Evolutionary conservation across 768 basidiomycete species (phyloP), one percentile per base, ranked within the genome.

Genomic region (Suillus bovinus): DNA sequence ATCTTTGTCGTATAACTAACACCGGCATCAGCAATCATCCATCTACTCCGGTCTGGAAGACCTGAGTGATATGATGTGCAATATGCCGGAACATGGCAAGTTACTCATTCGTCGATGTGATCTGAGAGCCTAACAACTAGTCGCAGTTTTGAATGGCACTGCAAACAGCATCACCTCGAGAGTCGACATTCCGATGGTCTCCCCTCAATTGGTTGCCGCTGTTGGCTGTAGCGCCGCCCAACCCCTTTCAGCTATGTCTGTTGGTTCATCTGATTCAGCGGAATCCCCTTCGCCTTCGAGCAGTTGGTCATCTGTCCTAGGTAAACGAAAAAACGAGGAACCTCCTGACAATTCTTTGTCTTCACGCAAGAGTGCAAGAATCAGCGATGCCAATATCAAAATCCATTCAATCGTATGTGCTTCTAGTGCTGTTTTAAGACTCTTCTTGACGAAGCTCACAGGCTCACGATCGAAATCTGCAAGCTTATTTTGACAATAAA

Each of bases 401-500:
- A 22, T 56, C 17, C 55, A 56, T 39, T 29, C 55, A 56, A 56
- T 56, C 24, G 55, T 39, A 7, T 10, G 55, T 56, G 38, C 24
- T 56, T 27, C 17, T 41, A 24, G 11, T 20, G 17, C 38, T 4
- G 13, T 16, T 58, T 33, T 39, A 34, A 54, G 20, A 36, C 54
- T 20, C 9, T 33, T 36, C 27, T 49, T 52, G 10, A 52, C n/a
- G 20, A 36, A 20, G 4, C 22, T 33, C 17, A 2, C 29, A 69
- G 66, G 67, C 65, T 11, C 61, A 68, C 24, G 54, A 64, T 31
- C 29, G 24, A 29, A 58, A 56, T 27, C 24, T 67, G n/a, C 69
- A 66, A 33, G 46, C 52, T 6, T 56, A 54, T 50, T 63, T 81
- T 53, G 66, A 77, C n/a, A 33, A 50, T 9, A 67, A 69, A 39